phyloP scores from a whole-genome alignment of 2,329 filamentous ascomycete genomes.

The Simplicillium aogashimaense region DNA sequence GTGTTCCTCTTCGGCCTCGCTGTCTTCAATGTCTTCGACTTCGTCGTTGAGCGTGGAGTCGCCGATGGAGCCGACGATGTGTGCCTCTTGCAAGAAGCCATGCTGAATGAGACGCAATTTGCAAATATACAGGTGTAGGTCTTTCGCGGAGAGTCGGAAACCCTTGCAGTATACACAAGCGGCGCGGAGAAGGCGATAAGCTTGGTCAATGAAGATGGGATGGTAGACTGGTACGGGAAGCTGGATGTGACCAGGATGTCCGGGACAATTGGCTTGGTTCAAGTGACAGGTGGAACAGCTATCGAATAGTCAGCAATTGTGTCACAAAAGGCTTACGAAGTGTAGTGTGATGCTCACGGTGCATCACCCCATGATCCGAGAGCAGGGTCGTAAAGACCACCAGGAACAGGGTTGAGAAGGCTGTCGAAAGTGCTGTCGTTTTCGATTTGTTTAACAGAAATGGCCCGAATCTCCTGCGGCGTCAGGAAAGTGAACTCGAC shows the following conservation, averaged over 20 bases:
- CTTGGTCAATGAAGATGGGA: constrained; percentile 91
- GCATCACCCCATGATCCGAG: constrained; percentile 83
- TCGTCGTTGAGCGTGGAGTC: constrained; percentile 30
- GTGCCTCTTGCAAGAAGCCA: constrained; percentile 65
- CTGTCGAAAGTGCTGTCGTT: constrained; percentile 93
- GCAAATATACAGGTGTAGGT: constrained; percentile 71
- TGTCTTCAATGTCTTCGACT: constrained; percentile 32
- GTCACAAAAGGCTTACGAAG: constrained; percentile 3
- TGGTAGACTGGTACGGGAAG: constrained; percentile 91
- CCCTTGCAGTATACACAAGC: constrained; percentile 88
- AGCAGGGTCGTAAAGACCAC: constrained; percentile 86
- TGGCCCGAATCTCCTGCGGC: constrained; percentile 69
- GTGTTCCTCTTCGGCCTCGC: constrained; percentile 57
- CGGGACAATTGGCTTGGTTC: constrained; percentile 71
- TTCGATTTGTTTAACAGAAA: constrained; percentile 91
- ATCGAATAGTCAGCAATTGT: constrained; percentile 4
- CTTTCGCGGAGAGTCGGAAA: constrained; percentile 67
- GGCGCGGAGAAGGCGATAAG: constrained; percentile 72
- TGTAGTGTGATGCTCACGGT: constrained; percentile 42
- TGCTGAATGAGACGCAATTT: constrained; percentile 79
- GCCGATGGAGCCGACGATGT: constrained; percentile 42
- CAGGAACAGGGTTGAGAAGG: constrained; percentile 77
- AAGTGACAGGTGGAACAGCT: constrained; percentile 92
- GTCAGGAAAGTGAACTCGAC: constrained; percentile 87
- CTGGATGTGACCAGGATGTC: constrained; percentile 91